Evolutionary conservation across 441 rosid genomes (phyloP).

Genomic region (Dalechampia spathulata): DNA sequence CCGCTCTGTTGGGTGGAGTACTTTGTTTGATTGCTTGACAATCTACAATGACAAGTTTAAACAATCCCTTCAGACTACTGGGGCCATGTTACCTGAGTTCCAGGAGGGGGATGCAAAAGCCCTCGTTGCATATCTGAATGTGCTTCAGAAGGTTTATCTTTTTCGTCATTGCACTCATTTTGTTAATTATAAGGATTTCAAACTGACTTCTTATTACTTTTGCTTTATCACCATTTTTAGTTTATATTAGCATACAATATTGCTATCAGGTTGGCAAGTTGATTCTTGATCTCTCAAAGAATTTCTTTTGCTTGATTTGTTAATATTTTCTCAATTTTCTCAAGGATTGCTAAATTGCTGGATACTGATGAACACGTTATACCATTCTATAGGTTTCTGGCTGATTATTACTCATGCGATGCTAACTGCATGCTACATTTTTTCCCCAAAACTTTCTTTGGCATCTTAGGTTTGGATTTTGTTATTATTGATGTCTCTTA

Average conservation of each 20-base stretch:
- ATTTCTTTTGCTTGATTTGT: too few relatives aligned
- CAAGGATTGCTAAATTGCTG: too few relatives aligned
- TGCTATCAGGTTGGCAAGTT: too few relatives aligned
- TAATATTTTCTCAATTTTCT: too few relatives aligned
- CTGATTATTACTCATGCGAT: background rate
- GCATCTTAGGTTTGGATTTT: background rate
- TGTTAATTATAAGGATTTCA: too few relatives aligned
- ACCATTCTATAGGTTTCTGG: background rate
- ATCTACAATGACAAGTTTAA: constrained; percentile 88
- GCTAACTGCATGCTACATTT: background rate
- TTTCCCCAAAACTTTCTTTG: background rate
- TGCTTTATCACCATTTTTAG: too few relatives aligned
- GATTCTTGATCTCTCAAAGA: too few relatives aligned
- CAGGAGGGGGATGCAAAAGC: constrained; percentile 97
- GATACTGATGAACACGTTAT: background rate
- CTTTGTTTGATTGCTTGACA: constrained; percentile 80
- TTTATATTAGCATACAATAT: too few relatives aligned
- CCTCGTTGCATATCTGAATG: constrained; percentile 92
- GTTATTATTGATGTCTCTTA: constrained; percentile 8
- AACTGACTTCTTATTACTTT: background rate
- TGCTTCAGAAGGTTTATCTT: constrained; percentile 79
- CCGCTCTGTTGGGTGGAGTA: constrained; percentile 92
- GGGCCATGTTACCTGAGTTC: constrained; percentile 86
- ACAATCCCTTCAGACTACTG: constrained; percentile 82
- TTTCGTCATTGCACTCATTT: too few relatives aligned